These are phyloP conservation scores for Schizochytrium sp. DNA, from an alignment of 108 stramenopile genomes.

Conservation along the genomic window DNA sequence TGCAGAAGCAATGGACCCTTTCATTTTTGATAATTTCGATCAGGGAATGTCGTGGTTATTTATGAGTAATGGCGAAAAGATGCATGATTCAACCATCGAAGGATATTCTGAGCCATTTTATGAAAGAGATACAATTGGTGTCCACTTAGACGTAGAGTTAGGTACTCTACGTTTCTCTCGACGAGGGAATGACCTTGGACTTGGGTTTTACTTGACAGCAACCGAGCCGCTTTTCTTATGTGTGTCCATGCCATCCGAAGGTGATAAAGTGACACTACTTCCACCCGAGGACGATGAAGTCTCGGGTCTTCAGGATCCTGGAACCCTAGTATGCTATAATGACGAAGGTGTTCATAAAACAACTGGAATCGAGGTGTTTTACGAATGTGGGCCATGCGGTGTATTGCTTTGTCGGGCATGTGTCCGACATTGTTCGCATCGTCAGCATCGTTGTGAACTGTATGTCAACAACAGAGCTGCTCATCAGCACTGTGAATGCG, in stretches of 20 bases:
- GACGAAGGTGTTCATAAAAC: slow-evolving; percentile 15
- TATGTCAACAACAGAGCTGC: slow-evolving; percentile 1
- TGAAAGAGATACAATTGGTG: slow-evolving; percentile 40
- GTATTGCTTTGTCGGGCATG: slow-evolving; percentile 34
- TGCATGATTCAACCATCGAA: neutral
- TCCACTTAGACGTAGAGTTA: slow-evolving; percentile 27
- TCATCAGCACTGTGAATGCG: neutral
- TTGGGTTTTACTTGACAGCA: neutral
- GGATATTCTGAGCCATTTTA: neutral
- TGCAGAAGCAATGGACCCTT: slow-evolving; percentile 35
- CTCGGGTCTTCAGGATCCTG: neutral
- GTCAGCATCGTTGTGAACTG: neutral
- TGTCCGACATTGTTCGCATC: slow-evolving; percentile 1
- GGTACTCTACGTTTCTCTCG: slow-evolving; percentile 41
- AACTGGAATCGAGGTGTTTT: slow-evolving; percentile 42
- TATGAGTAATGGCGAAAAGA: slow-evolving; percentile 30
- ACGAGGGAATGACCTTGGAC: slow-evolving; percentile 6
- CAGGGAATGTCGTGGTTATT: slow-evolving; percentile 38
- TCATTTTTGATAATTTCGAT: slow-evolving; percentile 33
- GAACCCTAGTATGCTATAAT: slow-evolving; percentile 27
- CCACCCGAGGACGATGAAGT: slow-evolving; percentile 7
- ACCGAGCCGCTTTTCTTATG: slow-evolving; percentile 11
- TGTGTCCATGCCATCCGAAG: slow-evolving; percentile 26
- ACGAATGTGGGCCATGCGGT: slow-evolving; percentile 25
- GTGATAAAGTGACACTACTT: slow-evolving; percentile 20